Conservation (phyloP, 1,139 yeast species). For the Pichia sp. region DNA sequence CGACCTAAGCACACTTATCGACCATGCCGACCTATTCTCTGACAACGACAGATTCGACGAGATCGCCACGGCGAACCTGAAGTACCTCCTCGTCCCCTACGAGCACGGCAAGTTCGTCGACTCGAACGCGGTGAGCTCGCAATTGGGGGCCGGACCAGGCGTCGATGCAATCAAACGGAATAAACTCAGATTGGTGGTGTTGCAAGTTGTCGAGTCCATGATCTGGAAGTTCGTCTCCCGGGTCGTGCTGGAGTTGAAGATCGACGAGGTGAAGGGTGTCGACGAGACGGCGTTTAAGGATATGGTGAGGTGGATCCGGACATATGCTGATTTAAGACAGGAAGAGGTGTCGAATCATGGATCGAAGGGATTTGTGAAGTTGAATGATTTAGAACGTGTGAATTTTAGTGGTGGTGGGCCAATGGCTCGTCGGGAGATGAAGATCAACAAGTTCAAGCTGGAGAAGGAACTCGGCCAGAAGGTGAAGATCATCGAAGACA, state of each 20-base stretch:
- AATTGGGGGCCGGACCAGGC: conserved; percentile 10
- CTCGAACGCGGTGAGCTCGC: conserved; percentile 18
- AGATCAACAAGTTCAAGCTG: conserved; percentile 64
- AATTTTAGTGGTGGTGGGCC: conserved; percentile 38
- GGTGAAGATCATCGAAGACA: conserved; percentile 34
- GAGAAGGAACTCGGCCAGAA: conserved; percentile 54
- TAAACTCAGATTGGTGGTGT: conserved; percentile 16
- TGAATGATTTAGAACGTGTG: conserved; percentile 13
- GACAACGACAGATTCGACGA: conserved; percentile 18
- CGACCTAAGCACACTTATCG: conserved; percentile 8
- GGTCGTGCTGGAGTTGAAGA: conserved; percentile 9
- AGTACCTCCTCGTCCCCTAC: conserved; percentile 9
- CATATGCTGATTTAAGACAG: conserved; percentile 11
- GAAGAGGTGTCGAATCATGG: conserved; percentile 11
- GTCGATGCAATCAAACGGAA: conserved; percentile 14
- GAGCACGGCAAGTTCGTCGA: conserved; percentile 19
- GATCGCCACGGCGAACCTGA: conserved; percentile 7
- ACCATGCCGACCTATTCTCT: conserved; percentile 14
- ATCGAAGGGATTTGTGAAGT: conserved; percentile 11
- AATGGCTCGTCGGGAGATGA: conserved; percentile 59
- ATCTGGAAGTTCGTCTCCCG: conserved; percentile 11
- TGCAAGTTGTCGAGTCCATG: conserved; percentile 17
- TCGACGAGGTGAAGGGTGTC: conserved; percentile 2
- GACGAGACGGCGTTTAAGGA: conserved; percentile 3
- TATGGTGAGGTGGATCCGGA: conserved; percentile 15